Percentiles rank a stretch among this genome's conserved stretches.
Conservation (phyloP, 805 yeast genomes). For the Lachancea quebecensis region DNA sequence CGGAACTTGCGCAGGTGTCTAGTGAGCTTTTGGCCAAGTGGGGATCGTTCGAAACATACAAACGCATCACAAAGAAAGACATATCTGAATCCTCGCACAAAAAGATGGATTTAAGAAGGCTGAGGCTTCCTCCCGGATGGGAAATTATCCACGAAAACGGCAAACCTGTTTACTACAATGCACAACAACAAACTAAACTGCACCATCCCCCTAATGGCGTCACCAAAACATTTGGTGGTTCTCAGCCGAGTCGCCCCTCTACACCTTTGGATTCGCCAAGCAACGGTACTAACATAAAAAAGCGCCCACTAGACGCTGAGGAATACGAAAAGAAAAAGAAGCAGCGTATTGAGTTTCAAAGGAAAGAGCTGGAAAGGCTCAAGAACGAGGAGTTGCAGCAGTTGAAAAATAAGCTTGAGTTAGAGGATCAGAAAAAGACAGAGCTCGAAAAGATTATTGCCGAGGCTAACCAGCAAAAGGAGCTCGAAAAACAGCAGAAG, state of each 20-base stretch:
- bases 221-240: slow-evolving; percentile 6
- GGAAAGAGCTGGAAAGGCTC: slow-evolving; percentile 15
- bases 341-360: slow-evolving; percentile 23
- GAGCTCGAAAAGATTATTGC: slow-evolving; percentile 35
- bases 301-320: slow-evolving; percentile 24
- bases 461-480: slow-evolving; percentile 32
- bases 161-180: slow-evolving; percentile 29
- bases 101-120: slow-evolving; percentile 27
- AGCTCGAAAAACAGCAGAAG: slow-evolving; percentile 16
- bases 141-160: slow-evolving; percentile 32
- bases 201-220: slow-evolving; percentile 28
- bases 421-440: slow-evolving; percentile 24
- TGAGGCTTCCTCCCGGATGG: slow-evolving; percentile 32
- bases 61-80: slow-evolving; percentile 64
- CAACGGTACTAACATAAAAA: background rate
- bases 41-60: slow-evolving; percentile 73
- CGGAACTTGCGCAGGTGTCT: slow-evolving; percentile 26
- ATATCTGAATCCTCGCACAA: slow-evolving; percentile 19
- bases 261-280: slow-evolving; percentile 3
- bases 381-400: slow-evolving; percentile 21
- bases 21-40: slow-evolving; percentile 52
- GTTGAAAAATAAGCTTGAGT: slow-evolving; percentile 19
- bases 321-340: slow-evolving; percentile 28
- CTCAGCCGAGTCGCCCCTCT: slow-evolving; percentile 2
- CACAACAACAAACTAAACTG: slow-evolving; percentile 24